Base-by-base conservation (phyloP, 1,139 yeast species). In the Groenewaldozyma sp. region DNA sequence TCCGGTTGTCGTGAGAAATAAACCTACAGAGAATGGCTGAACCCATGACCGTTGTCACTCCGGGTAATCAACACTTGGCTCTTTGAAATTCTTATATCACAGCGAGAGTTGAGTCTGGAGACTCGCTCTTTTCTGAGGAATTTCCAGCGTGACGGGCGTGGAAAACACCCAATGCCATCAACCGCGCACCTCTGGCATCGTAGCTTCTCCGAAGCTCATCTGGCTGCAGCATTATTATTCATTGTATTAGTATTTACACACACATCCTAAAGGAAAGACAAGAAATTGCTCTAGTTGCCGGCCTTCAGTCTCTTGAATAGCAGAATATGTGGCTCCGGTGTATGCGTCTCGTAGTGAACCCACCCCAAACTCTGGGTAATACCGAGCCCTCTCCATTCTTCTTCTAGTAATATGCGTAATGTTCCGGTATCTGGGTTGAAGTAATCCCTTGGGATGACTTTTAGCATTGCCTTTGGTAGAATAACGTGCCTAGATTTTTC, bases 361-460 rank as follows among this genome's bases (percentile, higher is more conserved):
- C 99, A 93, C 1, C 99, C 99, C 45, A 93, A 70, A 35, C 95
- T 83, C 62, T 91, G 99, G 9, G 98, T 93, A 54, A 93, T 87
- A 3, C 99, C 99, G 42, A 93, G 69, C 2, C 97, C 97, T 61
- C 99, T 73, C 99, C 99, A 93, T 63, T 93, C 99, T 51, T 91
- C 97, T 61, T 93, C 99, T 44, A 82, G 64, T 39, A 93, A 68
- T 41, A 93, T 84, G 50, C 95, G 78, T 51, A 93, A 71, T 0
- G 98, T 91, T 4, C 97, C 97, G 3, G 95, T 84, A 46, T 88
- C 95, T 10, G 91, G 83, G 58, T 88, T 83, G 67, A 93, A 93
- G 59, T 87, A 93, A 60, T 93, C 98, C 42, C 81, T 78, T n/a
- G 98, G 98, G 45, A 93, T 86, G 37, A 79, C 88, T 60, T 88